phyloP scores from a whole-genome alignment of 2,329 filamentous ascomycete genomes.

The Diaporthe eres region DNA sequence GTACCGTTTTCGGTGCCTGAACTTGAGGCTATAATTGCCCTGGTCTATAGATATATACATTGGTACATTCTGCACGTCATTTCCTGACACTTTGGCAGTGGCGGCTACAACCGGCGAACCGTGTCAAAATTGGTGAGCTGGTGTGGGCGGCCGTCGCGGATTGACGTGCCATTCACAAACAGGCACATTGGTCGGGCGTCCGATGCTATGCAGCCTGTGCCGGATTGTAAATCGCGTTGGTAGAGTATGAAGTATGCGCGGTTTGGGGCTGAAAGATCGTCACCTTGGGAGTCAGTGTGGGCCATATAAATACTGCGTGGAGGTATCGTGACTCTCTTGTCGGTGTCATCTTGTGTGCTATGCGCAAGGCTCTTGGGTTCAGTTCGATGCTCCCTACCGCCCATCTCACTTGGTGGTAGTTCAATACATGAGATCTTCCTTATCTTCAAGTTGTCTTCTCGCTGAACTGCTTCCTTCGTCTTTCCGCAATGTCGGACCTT shows the following conservation, averaged over 20 bases:
- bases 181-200: constrained; percentile 18
- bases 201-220: background rate
- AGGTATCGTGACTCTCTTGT: background rate
- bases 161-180: background rate
- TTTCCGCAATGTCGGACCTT: background rate
- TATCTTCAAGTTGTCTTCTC: background rate
- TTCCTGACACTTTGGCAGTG: background rate
- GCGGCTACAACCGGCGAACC: background rate
- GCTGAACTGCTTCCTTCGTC: no score
- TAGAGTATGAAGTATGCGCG: background rate
- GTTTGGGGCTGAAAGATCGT: background rate
- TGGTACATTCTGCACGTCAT: background rate
- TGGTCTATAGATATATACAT: background rate
- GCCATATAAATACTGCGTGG: background rate
- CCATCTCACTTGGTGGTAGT: no score
- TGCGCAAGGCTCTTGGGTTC: background rate
- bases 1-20: background rate
- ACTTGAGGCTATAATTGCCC: background rate
- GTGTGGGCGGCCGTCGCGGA: background rate
- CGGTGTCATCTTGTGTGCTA: background rate
- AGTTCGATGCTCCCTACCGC: no score
- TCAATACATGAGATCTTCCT: background rate
- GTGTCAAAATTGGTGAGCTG: background rate
- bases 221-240: background rate
- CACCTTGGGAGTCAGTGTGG: background rate